A percentile compares a stretch with the other conserved stretches of the same genome.
phyloP scores from a whole-genome alignment of 1,284 basidiomycete species.

The Puccinia triticina region DNA sequence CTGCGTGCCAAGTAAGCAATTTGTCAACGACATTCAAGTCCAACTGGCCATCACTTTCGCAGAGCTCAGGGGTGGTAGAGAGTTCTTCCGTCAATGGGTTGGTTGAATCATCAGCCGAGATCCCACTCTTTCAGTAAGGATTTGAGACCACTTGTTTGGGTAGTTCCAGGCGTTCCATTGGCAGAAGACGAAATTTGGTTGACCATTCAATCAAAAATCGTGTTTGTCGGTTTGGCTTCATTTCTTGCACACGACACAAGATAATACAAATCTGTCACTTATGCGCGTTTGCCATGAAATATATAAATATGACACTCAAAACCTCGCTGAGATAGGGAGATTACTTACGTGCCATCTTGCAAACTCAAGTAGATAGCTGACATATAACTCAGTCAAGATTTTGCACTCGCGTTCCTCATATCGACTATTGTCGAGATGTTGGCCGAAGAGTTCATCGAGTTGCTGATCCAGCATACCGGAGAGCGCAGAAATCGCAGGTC shows the following conservation, averaged over 20 bases:
- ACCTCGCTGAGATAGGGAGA: constrained; percentile 62
- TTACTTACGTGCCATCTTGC: constrained; percentile 82
- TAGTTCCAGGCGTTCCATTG: constrained; percentile 30
- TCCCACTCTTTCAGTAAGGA: constrained; percentile 61
- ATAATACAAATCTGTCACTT: neutral
- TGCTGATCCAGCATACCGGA: constrained; percentile 87
- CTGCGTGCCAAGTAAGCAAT: constrained; percentile 94
- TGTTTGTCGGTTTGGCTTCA: constrained; percentile 75
- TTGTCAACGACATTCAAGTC: constrained; percentile 77
- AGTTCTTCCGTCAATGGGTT: constrained; percentile 54
- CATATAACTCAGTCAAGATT: constrained; percentile 81
- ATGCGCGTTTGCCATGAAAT: neutral
- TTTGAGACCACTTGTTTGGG: constrained; percentile 60
- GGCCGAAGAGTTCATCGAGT: constrained; percentile 94
- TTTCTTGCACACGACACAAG: constrained; percentile 61
- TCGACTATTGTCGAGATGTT: constrained; percentile 82
- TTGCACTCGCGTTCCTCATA: constrained; percentile 92
- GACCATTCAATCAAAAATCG: constrained; percentile 87
- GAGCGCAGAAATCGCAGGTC: constrained; percentile 62
- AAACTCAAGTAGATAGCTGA: constrained; percentile 73
- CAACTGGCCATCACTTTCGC: constrained; percentile 79
- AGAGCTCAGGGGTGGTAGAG: constrained; percentile 64
- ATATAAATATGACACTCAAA: neutral
- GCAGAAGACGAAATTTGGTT: constrained; percentile 69
- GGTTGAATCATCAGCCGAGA: constrained; percentile 61